Conservation (phyloP, 768 basidiomycete genomes). For the Psilocybe cubensis region DNA sequence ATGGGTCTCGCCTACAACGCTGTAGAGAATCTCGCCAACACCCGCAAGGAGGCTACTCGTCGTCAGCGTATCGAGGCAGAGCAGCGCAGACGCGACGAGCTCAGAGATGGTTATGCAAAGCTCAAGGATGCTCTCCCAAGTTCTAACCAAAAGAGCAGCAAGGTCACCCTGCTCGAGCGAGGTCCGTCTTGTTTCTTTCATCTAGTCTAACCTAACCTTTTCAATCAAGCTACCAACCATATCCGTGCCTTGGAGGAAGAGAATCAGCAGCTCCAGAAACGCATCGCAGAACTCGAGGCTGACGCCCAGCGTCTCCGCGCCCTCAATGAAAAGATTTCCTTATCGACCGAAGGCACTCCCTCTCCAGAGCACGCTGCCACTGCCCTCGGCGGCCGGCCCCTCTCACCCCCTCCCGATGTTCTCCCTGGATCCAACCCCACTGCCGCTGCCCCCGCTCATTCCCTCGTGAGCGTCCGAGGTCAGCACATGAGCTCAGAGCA, state of each 20-base stretch:
- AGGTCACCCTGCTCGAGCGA: slow-evolving; percentile 86
- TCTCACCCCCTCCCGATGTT: slow-evolving; percentile 69
- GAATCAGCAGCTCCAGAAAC: slow-evolving; percentile 72
- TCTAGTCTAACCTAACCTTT: slow-evolving; percentile 13
- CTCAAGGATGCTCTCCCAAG: slow-evolving; percentile 87
- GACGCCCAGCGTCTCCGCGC: slow-evolving; percentile 73
- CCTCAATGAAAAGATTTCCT: slow-evolving; percentile 84
- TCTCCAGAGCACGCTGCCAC: slow-evolving; percentile 55
- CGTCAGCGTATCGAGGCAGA: slow-evolving; percentile 89
- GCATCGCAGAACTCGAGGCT: slow-evolving; percentile 65
- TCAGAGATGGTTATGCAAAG: slow-evolving; percentile 87
- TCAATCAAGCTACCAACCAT: slow-evolving; percentile 70
- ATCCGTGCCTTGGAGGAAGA: slow-evolving; percentile 73
- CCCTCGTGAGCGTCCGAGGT: slow-evolving; percentile 57
- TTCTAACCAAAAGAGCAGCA: slow-evolving; percentile 90
- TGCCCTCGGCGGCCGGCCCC: slow-evolving; percentile 51
- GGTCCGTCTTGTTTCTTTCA: slow-evolving; percentile 47
- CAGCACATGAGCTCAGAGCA: slow-evolving; percentile 68
- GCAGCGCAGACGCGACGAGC: slow-evolving; percentile 85
- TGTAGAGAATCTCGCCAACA: slow-evolving; percentile 75
- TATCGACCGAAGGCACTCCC: slow-evolving; percentile 58
- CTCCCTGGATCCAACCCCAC: too few species aligned
- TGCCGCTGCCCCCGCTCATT: slow-evolving; percentile 46
- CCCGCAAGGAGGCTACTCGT: slow-evolving; percentile 83
- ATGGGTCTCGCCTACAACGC: slow-evolving; percentile 72